phyloP scores from a whole-genome alignment of 257 asterid genomes.

The Ilex aquifolium region DNA sequence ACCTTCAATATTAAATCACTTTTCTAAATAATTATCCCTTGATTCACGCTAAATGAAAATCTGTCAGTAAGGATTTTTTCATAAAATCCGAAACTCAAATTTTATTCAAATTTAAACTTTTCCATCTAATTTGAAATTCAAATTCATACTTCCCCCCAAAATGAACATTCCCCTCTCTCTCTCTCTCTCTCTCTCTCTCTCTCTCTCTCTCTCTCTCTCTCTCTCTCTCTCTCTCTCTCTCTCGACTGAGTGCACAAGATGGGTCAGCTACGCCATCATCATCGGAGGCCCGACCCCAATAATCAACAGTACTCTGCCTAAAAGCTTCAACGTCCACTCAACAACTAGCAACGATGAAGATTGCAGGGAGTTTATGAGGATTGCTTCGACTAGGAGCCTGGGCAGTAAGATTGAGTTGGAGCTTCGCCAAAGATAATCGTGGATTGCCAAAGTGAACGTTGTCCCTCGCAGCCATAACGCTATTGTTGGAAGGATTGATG shows the following conservation, averaged over 20 bases:
- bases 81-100: too few species aligned
- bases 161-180: too few species aligned
- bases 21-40: too few species aligned
- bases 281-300: constrained; percentile 25
- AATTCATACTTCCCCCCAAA: too few species aligned
- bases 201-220: too few species aligned
- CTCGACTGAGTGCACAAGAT: constrained; percentile 40
- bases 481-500: constrained; percentile 54
- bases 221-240: too few species aligned
- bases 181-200: too few species aligned
- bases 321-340: constrained; percentile 34
- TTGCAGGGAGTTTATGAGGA: constrained; percentile 35
- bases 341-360: constrained; percentile 29
- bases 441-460: neutral
- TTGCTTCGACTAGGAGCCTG: constrained; percentile 29
- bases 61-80: too few species aligned
- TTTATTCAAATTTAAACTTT: too few species aligned
- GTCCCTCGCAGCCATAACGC: constrained; percentile 45
- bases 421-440: constrained; percentile 18
- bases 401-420: constrained; percentile 8
- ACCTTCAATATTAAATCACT: too few species aligned
- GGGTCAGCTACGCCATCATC: constrained; percentile 14
- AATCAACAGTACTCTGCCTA: constrained; percentile 12
- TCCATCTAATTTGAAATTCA: too few species aligned
- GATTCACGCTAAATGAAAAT: too few species aligned